phyloP scores from a whole-genome alignment of 2,329 filamentous ascomycete genomes.

The Trichoderma cornu-damae region DNA sequence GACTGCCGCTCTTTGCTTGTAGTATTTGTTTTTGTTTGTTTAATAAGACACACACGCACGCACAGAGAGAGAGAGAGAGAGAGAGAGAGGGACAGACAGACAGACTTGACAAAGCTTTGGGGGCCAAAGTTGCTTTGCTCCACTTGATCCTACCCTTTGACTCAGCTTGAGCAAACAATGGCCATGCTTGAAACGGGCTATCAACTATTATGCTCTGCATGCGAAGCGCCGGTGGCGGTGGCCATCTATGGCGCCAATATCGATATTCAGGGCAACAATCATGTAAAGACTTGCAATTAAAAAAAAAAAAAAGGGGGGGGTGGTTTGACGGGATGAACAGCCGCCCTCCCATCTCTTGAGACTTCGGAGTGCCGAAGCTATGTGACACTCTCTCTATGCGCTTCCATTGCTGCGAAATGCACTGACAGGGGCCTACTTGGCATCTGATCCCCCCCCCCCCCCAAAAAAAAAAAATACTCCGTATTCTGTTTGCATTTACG shows the following conservation, averaged over 20 bases:
- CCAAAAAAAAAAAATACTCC: not conserved
- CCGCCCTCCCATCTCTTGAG: not conserved
- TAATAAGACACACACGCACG: too few relatives aligned
- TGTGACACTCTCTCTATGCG: not conserved
- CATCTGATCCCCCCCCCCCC: too few relatives aligned
- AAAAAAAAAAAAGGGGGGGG: not conserved
- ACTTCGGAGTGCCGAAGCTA: not conserved
- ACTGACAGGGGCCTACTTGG: not conserved
- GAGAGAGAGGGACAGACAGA: not conserved
- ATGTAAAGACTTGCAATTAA: not conserved
- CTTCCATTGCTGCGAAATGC: not conserved
- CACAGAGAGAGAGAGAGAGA: not conserved
- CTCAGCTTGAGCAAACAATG: slow-evolving; percentile 11
- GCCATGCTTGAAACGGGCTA: not conserved
- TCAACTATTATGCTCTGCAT: not conserved
- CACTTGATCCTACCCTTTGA: not conserved
- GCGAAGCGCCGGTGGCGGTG: slow-evolving; percentile 3
- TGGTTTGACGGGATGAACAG: not conserved
- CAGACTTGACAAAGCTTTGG: not conserved
- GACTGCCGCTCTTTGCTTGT: not conserved
- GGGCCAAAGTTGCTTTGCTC: slow-evolving; percentile 3
- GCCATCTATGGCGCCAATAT: not conserved
- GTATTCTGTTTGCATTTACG: too few relatives aligned
- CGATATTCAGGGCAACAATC: not conserved
- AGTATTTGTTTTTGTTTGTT: not conserved